Percentiles rank a stretch among this genome's conserved stretches.
phyloP scores from a whole-genome alignment of 2,329 filamentous ascomycete species.

The Aspergillus carbonarius region DNA sequence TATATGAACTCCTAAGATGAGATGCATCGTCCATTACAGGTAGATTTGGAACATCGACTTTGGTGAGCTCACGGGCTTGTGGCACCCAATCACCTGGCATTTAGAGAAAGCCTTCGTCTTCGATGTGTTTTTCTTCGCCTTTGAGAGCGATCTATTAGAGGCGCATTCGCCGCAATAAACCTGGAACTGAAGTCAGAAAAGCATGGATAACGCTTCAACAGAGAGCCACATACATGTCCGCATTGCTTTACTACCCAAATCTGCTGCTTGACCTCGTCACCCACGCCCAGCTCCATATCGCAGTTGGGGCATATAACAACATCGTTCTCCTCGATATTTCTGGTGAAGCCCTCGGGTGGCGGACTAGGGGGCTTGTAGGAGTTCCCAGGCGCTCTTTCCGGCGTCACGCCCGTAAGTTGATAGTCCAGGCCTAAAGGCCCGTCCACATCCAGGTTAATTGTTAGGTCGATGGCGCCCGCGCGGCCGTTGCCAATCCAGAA shows the following conservation, averaged over 20 bases:
- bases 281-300: slow-evolving; percentile 76
- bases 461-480: slow-evolving; percentile 23
- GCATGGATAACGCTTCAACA: background rate
- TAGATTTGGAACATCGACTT: slow-evolving; percentile 49
- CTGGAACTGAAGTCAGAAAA: slow-evolving; percentile 27
- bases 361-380: slow-evolving; percentile 63
- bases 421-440: slow-evolving; percentile 39
- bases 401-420: slow-evolving; percentile 44
- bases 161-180: slow-evolving; percentile 52
- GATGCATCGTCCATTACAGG: slow-evolving; percentile 32
- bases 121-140: slow-evolving; percentile 31
- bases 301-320: slow-evolving; percentile 84
- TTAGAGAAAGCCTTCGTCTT: slow-evolving; percentile 43
- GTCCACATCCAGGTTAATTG: slow-evolving; percentile 27
- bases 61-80: slow-evolving; percentile 38
- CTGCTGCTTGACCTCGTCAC: slow-evolving; percentile 70
- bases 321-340: slow-evolving; percentile 69
- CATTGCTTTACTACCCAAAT: slow-evolving; percentile 91
- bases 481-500: slow-evolving; percentile 26
- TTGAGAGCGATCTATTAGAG: slow-evolving; percentile 38
- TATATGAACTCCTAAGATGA: background rate
- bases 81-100: slow-evolving; percentile 46
- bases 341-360: slow-evolving; percentile 74
- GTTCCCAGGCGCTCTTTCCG: slow-evolving; percentile 23
- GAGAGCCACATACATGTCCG: slow-evolving; percentile 70